phyloP scores from a whole-genome alignment of 768 basidiomycete species.

The Mycena albidolilacea region DNA sequence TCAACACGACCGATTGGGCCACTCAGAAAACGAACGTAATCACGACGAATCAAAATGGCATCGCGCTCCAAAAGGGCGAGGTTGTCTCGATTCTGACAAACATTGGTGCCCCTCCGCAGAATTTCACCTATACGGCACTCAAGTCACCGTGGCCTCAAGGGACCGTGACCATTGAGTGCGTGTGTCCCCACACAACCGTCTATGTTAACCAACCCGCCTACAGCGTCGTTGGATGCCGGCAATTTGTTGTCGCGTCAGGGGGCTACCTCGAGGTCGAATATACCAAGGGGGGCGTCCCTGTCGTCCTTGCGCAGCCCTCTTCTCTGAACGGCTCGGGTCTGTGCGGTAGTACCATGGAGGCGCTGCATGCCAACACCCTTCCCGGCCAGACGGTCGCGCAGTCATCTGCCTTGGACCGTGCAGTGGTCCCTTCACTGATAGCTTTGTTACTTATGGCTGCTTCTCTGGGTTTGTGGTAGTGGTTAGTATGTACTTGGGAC shows the following conservation, averaged over 20 bases:
- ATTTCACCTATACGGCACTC: conserved; percentile 68
- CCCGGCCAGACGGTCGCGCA: conserved; percentile 1
- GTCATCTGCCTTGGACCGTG: conserved; percentile 12
- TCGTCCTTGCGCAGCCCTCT: conserved; percentile 65
- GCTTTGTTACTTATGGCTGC: conserved; percentile 21
- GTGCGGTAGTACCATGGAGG: conserved; percentile 46
- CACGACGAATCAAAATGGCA: conserved; percentile 61
- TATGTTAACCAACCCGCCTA: conserved; percentile 7
- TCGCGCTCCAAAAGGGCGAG: conserved; percentile 77
- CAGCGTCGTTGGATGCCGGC: conserved; percentile 76
- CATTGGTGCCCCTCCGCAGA: conserved; percentile 79
- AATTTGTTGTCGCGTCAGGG: conserved; percentile 78
- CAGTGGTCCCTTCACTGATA: neutral
- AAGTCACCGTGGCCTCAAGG: conserved; percentile 66
- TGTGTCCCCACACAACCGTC: conserved; percentile 18
- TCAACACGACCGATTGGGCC: conserved; percentile 70
- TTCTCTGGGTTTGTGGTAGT: conserved; percentile 27
- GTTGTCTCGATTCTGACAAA: conserved; percentile 77
- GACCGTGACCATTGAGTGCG: conserved; percentile 72
- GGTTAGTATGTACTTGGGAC: conserved; percentile 4
- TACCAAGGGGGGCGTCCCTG: conserved; percentile 72
- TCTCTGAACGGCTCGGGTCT: conserved; percentile 55
- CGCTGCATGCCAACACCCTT: conserved; percentile 14
- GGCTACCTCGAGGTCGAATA: conserved; percentile 77
- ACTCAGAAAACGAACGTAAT: conserved; percentile 67